Evolutionary conservation across 1,284 basidiomycete genomes (phyloP).

Genomic region (Boletus holoroseus): DNA sequence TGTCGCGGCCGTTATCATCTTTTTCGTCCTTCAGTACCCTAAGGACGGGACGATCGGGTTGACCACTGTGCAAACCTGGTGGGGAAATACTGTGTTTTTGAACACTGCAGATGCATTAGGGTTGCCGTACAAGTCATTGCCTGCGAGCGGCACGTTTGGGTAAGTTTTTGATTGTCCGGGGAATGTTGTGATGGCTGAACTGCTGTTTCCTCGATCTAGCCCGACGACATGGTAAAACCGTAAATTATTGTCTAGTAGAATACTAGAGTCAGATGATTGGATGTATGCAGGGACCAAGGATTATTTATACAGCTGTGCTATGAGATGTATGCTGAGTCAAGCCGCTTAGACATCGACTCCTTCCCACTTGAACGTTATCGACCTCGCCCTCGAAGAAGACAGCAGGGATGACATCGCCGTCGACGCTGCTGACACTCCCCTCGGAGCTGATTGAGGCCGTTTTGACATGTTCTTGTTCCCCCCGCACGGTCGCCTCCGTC

Average conservation of each 20-base stretch:
- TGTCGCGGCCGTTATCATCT: constrained; percentile 49
- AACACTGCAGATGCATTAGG: constrained; percentile 41
- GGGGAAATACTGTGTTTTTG: constrained; percentile 58
- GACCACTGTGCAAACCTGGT: constrained; percentile 56
- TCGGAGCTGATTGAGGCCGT: constrained; percentile 43
- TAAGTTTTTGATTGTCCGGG: constrained; percentile 9
- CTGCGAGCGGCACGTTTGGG: constrained; percentile 39
- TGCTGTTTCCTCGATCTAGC: not conserved
- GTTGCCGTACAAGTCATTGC: constrained; percentile 27
- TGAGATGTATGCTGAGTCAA: constrained; percentile 11
- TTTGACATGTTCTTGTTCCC: constrained; percentile 36
- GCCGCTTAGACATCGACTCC: not conserved
- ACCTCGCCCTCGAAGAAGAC: not conserved
- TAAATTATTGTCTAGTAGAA: not conserved
- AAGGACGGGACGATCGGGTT: constrained; percentile 54
- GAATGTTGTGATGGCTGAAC: not conserved
- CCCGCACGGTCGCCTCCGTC: constrained; percentile 38
- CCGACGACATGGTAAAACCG: constrained; percentile 17
- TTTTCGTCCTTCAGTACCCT: constrained; percentile 67
- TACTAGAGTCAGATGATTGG: not conserved
- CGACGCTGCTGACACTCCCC: constrained; percentile 18
- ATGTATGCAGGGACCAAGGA: not conserved
- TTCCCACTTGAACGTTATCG: constrained; percentile 13
- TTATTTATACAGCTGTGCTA: not conserved
- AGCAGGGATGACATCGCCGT: not conserved